These are phyloP conservation scores for Rhododendron ferrugineum DNA, from an alignment of 148 eudicot species.

Conservation along the genomic window DNA sequence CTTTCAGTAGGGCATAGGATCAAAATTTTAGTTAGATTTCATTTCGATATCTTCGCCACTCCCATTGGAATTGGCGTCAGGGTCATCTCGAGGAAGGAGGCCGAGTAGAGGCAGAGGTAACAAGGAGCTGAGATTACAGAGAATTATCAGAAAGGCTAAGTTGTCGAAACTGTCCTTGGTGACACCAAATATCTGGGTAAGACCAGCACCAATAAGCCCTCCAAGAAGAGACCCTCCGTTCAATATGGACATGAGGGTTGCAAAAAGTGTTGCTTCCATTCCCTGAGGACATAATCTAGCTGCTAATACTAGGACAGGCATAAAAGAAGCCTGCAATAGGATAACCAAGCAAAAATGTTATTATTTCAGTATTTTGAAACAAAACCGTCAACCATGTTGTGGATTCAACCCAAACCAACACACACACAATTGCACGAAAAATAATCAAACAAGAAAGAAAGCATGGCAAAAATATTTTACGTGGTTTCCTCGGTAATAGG, in stretches of 20 bases:
- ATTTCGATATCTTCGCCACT: slow-evolving; percentile 55
- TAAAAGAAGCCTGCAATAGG: slow-evolving; percentile 74
- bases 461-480: neutral
- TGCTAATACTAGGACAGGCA: slow-evolving; percentile 97
- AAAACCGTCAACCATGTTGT: neutral
- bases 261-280: slow-evolving; percentile 97
- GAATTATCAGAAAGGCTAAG: slow-evolving; percentile 61
- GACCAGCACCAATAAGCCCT: slow-evolving; percentile 83
- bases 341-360: neutral
- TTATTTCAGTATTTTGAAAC: neutral
- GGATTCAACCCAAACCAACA: neutral
- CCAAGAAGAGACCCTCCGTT: slow-evolving; percentile 90
- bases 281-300: slow-evolving; percentile 90
- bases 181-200: slow-evolving; percentile 82
- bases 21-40: slow-evolving; percentile 51
- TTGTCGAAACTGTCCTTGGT: slow-evolving; percentile 77
- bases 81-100: slow-evolving; percentile 63
- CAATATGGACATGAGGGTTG: slow-evolving; percentile 95
- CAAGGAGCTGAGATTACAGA: slow-evolving; percentile 92
- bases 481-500: neutral
- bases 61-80: slow-evolving; percentile 33
- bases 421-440: neutral
- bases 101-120: slow-evolving; percentile 81
- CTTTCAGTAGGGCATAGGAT: neutral
- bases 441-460: neutral